A percentile compares a stretch with the other conserved stretches of the same genome.
Evolutionary conservation across 2,329 filamentous ascomycete genomes (phyloP).

Genomic region (Chlorencoelia australis): DNA sequence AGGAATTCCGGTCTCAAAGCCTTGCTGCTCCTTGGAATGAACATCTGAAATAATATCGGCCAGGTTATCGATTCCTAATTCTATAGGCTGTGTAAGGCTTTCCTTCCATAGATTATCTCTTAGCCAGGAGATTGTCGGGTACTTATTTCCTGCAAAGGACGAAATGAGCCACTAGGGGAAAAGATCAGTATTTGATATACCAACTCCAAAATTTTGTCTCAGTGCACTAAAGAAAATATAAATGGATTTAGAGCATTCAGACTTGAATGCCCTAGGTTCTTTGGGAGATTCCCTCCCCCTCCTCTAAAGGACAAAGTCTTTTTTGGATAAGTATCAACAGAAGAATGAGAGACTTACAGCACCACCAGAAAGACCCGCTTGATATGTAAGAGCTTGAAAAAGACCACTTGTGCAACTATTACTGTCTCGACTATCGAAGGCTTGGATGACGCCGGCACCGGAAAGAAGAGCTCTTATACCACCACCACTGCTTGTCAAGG

Average conservation of each 20-base stretch:
- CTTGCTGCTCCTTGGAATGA: slow-evolving; percentile 21
- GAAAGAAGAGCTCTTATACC: slow-evolving; percentile 23
- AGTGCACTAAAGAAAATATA: no score
- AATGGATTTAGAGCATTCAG: no score
- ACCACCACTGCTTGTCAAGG: slow-evolving; percentile 28
- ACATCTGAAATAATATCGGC: slow-evolving; percentile 15
- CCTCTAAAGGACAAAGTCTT: no score
- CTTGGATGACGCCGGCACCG: slow-evolving; percentile 24
- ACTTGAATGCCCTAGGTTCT: no score
- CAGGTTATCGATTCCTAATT: no score
- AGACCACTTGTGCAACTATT: slow-evolving; percentile 31
- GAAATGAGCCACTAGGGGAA: slow-evolving; percentile 36
- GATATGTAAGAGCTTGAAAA: slow-evolving; percentile 36
- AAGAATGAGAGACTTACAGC: no score
- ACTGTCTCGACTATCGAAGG: slow-evolving; percentile 32
- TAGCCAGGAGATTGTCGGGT: slow-evolving; percentile 33
- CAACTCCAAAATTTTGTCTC: no score
- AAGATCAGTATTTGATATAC: no score
- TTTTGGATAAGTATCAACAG: no score
- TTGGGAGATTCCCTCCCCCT: no score
- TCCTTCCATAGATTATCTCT: slow-evolving; percentile 31
- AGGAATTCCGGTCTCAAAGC: slow-evolving; percentile 18
- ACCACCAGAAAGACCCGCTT: slow-evolving; percentile 37
- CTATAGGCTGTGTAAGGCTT: slow-evolving; percentile 30
- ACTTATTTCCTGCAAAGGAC: slow-evolving; percentile 36